phyloP scores from a whole-genome alignment of 1,284 basidiomycete species.

The Sanghuangporus sanghuang region DNA sequence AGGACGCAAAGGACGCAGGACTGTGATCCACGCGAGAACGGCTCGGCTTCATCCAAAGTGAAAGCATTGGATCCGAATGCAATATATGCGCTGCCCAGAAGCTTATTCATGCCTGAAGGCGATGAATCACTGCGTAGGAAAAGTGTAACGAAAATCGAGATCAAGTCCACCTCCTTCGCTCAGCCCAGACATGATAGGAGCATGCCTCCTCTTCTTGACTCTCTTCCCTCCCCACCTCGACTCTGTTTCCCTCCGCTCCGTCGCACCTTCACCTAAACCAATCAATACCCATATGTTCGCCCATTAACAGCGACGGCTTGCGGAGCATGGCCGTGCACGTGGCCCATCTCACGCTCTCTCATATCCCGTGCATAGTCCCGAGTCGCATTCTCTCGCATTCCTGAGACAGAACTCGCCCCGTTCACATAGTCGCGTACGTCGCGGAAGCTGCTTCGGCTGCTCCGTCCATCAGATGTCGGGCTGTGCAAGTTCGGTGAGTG shows the following conservation, averaged over 20 bases:
- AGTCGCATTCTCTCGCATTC: background rate
- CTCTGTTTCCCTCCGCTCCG: background rate
- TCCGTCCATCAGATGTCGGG: conserved; percentile 15
- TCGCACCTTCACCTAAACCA: background rate
- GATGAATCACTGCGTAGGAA: background rate
- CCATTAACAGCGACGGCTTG: conserved; percentile 12
- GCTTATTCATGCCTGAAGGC: background rate
- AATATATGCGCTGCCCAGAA: background rate
- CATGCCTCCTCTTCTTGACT: background rate
- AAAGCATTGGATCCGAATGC: background rate
- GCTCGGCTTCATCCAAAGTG: background rate
- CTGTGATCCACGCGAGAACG: background rate
- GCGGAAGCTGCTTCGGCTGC: conserved; percentile 14
- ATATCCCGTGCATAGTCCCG: conserved; percentile 12
- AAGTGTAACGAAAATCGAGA: no score
- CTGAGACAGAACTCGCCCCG: background rate
- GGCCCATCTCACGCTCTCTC: conserved; percentile 11
- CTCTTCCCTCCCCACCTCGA: background rate
- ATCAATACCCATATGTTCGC: conserved; percentile 15
- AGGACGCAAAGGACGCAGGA: background rate
- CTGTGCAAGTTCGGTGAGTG: conserved; percentile 2
- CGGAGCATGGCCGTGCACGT: conserved; percentile 10
- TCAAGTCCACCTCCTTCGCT: background rate
- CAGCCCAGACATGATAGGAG: background rate
- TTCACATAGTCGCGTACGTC: conserved; percentile 4